phyloP scores from a whole-genome alignment of 805 yeast species.

The Saccharomycopsis amapae region DNA sequence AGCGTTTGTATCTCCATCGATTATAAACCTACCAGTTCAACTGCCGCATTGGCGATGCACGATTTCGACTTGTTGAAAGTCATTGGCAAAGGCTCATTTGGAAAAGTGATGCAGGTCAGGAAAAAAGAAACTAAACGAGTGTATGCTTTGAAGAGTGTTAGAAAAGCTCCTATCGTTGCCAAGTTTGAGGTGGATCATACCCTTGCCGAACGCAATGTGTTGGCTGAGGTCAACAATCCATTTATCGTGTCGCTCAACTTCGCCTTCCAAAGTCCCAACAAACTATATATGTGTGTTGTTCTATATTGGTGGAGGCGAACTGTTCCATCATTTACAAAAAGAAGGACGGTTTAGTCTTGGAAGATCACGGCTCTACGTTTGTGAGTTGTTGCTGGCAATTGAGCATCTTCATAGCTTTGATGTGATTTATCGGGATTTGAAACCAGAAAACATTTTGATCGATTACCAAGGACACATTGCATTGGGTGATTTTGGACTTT shows the following conservation, averaged over 20 bases:
- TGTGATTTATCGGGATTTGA: constrained; percentile 89
- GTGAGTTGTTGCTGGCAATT: constrained; percentile 86
- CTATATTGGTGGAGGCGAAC: constrained; percentile 94
- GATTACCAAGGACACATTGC: constrained; percentile 98
- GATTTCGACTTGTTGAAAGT: constrained; percentile 91
- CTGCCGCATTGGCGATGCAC: constrained; percentile 71
- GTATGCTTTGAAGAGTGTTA: constrained; percentile 86
- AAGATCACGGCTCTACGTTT: constrained; percentile 87
- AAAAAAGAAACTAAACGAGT: constrained; percentile 92
- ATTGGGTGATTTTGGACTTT: constrained; percentile 91
- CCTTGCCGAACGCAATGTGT: constrained; percentile 88
- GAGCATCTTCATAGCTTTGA: constrained; percentile 87
- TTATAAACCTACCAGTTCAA: constrained; percentile 58
- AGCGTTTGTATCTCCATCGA: constrained; percentile 59
- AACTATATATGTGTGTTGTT: constrained; percentile 84
- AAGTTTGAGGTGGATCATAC: constrained; percentile 94
- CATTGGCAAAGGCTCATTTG: constrained; percentile 96
- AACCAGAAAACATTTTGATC: constrained; percentile 88
- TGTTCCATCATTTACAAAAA: constrained; percentile 86
- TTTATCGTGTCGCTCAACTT: constrained; percentile 94
- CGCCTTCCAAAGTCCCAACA: constrained; percentile 92
- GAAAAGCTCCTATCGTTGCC: constrained; percentile 90
- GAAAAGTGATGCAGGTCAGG: constrained; percentile 97
- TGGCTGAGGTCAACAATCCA: constrained; percentile 91
- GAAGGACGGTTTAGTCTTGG: constrained; percentile 76